Evolutionary conservation across 192 early-diverging fungal genomes (phyloP).

Genomic region (Neocallimastix lanati): DNA sequence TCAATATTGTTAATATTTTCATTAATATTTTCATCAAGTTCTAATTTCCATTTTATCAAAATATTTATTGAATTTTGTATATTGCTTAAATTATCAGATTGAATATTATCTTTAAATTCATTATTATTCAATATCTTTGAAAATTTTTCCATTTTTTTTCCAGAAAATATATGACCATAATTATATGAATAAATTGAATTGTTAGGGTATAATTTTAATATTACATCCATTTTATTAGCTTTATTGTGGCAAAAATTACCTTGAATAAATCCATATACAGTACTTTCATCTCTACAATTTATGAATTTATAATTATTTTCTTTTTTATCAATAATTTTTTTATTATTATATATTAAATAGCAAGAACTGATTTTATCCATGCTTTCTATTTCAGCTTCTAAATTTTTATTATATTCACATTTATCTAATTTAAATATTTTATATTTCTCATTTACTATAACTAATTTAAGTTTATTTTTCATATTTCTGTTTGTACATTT

Average conservation of each 20-base stretch:
- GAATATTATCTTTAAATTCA: not conserved
- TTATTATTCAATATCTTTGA: not conserved
- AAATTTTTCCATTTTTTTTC: not conserved
- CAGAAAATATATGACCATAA: too few species aligned
- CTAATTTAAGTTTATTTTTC: not conserved
- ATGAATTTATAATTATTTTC: too few species aligned
- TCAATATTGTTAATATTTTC: not conserved
- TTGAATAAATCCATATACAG: not conserved
- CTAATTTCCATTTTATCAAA: not conserved
- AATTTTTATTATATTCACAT: too few species aligned
- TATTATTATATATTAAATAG: not conserved
- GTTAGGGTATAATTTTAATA: not conserved
- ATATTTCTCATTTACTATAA: too few species aligned
- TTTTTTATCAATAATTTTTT: not conserved
- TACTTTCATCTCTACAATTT: too few species aligned
- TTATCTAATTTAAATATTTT: too few species aligned
- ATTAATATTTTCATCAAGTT: not conserved
- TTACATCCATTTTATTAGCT: not conserved
- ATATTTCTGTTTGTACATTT: not conserved
- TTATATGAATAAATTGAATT: too few species aligned
- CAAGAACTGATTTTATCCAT: not conserved
- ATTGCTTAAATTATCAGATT: not conserved
- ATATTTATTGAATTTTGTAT: not conserved
- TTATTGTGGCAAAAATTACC: not conserved
- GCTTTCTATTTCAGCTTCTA: too few species aligned